Evolutionary conservation across 2,329 filamentous ascomycete genomes (phyloP).

Genomic region (Aspergillus japonicus): DNA sequence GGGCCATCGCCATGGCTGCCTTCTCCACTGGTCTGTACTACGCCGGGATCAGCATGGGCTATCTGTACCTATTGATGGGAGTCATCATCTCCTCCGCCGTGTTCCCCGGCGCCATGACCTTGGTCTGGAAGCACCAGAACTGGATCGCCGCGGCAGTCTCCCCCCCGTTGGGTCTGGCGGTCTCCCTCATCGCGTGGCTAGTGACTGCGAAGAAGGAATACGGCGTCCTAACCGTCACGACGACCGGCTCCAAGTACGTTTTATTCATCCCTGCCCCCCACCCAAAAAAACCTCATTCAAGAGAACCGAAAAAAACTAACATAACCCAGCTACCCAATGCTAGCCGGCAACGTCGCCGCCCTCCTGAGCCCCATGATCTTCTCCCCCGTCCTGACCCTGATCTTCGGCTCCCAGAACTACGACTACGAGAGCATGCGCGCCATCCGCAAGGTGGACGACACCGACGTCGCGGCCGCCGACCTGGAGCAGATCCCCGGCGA

Average conservation of each 20-base stretch:
- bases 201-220: constrained; percentile 71
- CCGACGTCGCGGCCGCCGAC: constrained; percentile 68
- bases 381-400: constrained; percentile 71
- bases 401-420: constrained; percentile 72
- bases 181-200: constrained; percentile 72
- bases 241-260: constrained; percentile 71
- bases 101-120: constrained; percentile 74
- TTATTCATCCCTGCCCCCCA: not conserved
- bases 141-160: constrained; percentile 69
- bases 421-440: constrained; percentile 81
- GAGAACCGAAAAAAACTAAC: constrained; percentile 6
- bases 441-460: constrained; percentile 77
- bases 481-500: constrained; percentile 63
- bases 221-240: constrained; percentile 66
- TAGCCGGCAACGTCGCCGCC: constrained; percentile 81
- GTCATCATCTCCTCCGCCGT: constrained; percentile 85
- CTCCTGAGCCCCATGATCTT: constrained; percentile 74
- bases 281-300: not conserved
- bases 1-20: constrained; percentile 72
- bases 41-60: constrained; percentile 80
- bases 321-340: constrained; percentile 64
- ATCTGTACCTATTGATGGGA: constrained; percentile 86
- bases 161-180: constrained; percentile 67
- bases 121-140: constrained; percentile 79
- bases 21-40: constrained; percentile 75